These are phyloP conservation scores for Furcasterigmium sp. DNA, from an alignment of 2,329 filamentous ascomycete species.

Conservation along the genomic window DNA sequence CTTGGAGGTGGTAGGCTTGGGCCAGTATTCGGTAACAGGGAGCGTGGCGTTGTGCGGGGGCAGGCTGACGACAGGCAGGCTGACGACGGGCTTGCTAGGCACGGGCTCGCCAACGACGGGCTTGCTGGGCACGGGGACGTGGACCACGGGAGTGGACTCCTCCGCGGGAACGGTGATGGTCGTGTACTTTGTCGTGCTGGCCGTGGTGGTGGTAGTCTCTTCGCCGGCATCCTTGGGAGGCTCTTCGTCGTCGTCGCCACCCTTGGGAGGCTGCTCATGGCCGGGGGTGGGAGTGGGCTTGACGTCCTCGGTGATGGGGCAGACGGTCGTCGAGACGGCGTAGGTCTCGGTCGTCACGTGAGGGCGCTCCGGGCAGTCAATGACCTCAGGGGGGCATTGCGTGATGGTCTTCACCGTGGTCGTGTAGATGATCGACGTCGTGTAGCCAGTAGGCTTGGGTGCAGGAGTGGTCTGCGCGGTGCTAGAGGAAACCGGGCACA, in stretches of 20 bases:
- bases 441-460: constrained; percentile 8
- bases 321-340: constrained; percentile 34
- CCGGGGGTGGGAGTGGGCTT: constrained; percentile 4
- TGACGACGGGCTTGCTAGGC: neutral
- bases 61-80: neutral
- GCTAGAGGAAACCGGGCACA: constrained; percentile 42
- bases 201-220: constrained; percentile 20
- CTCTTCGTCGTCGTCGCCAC: neutral
- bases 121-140: neutral
- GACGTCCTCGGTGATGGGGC: constrained; percentile 15
- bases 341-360: constrained; percentile 11
- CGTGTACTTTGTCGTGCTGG: constrained; percentile 25
- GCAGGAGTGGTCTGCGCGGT: constrained; percentile 10
- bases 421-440: constrained; percentile 33
- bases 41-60: constrained; percentile 7
- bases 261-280: neutral
- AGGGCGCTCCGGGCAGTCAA: constrained; percentile 15
- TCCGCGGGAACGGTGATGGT: constrained; percentile 18
- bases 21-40: neutral
- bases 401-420: constrained; percentile 47
- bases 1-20: constrained; percentile 5
- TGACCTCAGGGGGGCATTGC: constrained; percentile 42
- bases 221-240: neutral
- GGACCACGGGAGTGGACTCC: neutral
- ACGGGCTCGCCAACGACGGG: neutral